Conservation (phyloP, 345 rosid species). For the Brassica nigra region DNA sequence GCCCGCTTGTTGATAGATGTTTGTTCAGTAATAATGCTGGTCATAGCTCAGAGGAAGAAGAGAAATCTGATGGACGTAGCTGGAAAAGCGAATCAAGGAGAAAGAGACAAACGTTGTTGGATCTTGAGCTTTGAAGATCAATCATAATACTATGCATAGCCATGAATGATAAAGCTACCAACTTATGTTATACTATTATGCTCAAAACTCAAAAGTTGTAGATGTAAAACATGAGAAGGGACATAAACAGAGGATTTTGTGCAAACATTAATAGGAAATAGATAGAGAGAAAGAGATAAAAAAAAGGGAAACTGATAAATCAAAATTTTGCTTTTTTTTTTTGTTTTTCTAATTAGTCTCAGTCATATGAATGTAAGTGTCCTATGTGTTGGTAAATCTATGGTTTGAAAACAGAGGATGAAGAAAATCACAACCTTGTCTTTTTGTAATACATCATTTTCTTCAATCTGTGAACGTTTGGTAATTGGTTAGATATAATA, state of each 20-base stretch:
- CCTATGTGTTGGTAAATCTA: background rate
- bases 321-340: constrained; percentile 15
- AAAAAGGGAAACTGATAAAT: constrained; percentile 17
- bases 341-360: background rate
- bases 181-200: constrained; percentile 18
- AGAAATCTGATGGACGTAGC: constrained; percentile 58
- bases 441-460: constrained; percentile 7
- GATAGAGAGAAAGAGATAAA: constrained; percentile 26
- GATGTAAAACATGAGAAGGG: constrained; percentile 41
- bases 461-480: background rate
- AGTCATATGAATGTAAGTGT: background rate
- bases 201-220: constrained; percentile 27
- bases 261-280: background rate
- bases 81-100: constrained; percentile 39
- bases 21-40: constrained; percentile 50
- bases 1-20: constrained; percentile 53
- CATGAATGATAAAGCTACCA: constrained; percentile 21
- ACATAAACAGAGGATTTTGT: constrained; percentile 11
- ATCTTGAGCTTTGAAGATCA: constrained; percentile 37
- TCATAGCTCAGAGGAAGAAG: constrained; percentile 47
- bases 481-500: too few species aligned
- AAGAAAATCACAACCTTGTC: background rate
- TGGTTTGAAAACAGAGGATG: constrained; percentile 10
- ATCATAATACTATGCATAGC: constrained; percentile 21
- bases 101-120: constrained; percentile 29